These are phyloP conservation scores for Ophiorrhiza pumila DNA, from an alignment of 257 asterid species.

Conservation along the genomic window DNA sequence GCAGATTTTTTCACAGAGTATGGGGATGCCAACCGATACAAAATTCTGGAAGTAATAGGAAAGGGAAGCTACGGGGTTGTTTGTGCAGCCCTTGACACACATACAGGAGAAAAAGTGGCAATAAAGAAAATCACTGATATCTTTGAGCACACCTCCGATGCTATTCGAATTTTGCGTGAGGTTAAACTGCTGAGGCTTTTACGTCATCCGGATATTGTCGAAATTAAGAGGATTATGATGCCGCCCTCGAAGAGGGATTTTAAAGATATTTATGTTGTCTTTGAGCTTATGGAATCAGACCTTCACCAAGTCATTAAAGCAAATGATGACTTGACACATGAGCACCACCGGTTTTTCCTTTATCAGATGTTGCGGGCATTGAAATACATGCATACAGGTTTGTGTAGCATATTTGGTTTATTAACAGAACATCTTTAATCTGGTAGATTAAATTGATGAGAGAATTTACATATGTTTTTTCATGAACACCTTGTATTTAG, in stretches of 20 bases:
- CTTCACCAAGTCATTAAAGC: conserved; percentile 97
- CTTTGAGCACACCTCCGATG: conserved; percentile 84
- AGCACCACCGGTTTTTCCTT: conserved; percentile 87
- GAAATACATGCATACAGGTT: conserved; percentile 92
- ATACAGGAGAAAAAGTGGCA: conserved; percentile 86
- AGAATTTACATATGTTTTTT: neutral
- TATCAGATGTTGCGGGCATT: conserved; percentile 90
- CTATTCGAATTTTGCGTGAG: conserved; percentile 81
- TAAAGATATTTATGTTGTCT: conserved; percentile 81
- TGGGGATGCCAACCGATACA: conserved; percentile 83
- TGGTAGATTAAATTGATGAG: neutral
- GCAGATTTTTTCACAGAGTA: conserved; percentile 72
- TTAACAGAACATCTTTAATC: neutral
- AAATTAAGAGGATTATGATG: conserved; percentile 81
- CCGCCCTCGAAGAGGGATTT: conserved; percentile 88
- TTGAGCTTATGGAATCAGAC: conserved; percentile 97
- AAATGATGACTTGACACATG: conserved; percentile 86
- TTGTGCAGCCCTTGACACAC: conserved; percentile 85
- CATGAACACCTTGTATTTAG: conserved; percentile 2
- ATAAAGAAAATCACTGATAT: conserved; percentile 85
- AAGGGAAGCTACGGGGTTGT: conserved; percentile 97
- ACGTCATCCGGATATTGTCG: conserved; percentile 90
- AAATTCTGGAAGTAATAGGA: conserved; percentile 79
- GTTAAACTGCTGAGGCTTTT: conserved; percentile 79
- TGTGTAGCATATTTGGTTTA: neutral